A percentile compares a stretch with the other conserved stretches of the same genome.
Conservation (phyloP, 1,139 yeast genomes). For the Magnusiomyces sp. region DNA sequence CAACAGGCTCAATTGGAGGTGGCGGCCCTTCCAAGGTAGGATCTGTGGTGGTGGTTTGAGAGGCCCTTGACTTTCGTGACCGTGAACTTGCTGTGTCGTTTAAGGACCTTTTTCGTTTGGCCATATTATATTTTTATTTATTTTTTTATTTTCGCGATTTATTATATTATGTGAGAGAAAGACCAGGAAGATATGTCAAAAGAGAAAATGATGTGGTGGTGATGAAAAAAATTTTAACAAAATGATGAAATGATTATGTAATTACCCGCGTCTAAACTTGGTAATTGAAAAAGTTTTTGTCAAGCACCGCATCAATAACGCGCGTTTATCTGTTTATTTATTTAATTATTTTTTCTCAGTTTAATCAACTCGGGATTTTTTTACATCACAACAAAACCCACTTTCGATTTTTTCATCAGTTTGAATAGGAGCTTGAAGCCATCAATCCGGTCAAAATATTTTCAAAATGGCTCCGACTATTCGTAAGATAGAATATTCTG, state of each 20-base stretch:
- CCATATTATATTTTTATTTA: constrained; percentile 7
- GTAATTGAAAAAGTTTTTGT: too few species aligned
- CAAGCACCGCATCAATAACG: too few species aligned
- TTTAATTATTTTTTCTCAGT: too few species aligned
- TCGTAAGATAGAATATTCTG: not conserved
- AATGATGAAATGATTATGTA: not conserved
- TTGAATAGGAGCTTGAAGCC: too few species aligned
- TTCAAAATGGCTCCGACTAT: too few species aligned
- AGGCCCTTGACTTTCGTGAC: constrained; percentile 5
- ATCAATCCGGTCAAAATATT: too few species aligned
- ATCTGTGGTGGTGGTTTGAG: not conserved
- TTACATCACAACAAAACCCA: too few species aligned
- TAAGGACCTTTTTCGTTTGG: constrained; percentile 13
- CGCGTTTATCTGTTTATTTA: too few species aligned
- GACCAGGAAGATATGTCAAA: not conserved
- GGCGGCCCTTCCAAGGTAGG: constrained; percentile 4
- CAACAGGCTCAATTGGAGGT: constrained; percentile 23
- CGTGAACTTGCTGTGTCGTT: constrained; percentile 8
- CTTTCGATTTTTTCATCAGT: too few species aligned
- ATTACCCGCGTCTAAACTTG: too few species aligned
- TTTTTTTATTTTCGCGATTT: not conserved
- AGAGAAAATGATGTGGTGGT: not conserved
- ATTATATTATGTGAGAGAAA: not conserved
- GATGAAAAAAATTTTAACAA: not conserved
- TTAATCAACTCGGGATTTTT: too few species aligned